Percentiles rank a stretch among this genome's conserved stretches.
Evolutionary conservation across 169 alveolate genomes (phyloP).

Genomic region (Eimeria praecox): DNA sequence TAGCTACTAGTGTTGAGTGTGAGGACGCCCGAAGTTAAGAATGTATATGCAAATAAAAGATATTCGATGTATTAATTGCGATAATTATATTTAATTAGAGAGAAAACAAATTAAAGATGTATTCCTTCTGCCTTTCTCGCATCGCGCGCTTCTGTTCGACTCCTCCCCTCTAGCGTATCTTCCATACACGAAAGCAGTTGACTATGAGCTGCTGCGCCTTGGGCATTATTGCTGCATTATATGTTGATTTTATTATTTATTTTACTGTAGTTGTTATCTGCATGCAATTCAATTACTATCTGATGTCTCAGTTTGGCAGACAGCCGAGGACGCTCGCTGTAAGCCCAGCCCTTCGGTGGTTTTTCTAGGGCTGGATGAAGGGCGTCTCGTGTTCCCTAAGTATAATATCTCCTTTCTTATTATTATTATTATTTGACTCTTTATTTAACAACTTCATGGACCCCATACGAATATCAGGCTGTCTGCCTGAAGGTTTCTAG

Average conservation of each 20-base stretch:
- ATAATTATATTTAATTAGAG: too few relatives aligned
- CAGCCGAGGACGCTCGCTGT: background rate
- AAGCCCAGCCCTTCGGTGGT: background rate
- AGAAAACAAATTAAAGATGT: too few relatives aligned
- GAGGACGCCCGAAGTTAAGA: background rate
- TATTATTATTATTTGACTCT: too few relatives aligned
- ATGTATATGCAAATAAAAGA: background rate
- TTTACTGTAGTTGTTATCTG: background rate
- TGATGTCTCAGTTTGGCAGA: background rate
- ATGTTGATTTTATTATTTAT: background rate
- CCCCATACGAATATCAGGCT: background rate
- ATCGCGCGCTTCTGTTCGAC: background rate
- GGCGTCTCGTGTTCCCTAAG: background rate
- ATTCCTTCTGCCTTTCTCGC: background rate
- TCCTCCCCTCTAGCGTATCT: background rate
- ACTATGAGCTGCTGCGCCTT: background rate
- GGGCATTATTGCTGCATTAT: background rate
- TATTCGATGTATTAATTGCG: too few relatives aligned
- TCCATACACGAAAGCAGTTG: background rate
- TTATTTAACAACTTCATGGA: background rate
- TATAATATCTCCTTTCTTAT: background rate
- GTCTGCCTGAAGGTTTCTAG: background rate
- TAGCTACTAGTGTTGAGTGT: background rate
- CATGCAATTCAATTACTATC: background rate
- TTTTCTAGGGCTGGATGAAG: background rate